Conservation (phyloP, 2,329 filamentous ascomycete species). For the Xylariaceae sp. region DNA sequence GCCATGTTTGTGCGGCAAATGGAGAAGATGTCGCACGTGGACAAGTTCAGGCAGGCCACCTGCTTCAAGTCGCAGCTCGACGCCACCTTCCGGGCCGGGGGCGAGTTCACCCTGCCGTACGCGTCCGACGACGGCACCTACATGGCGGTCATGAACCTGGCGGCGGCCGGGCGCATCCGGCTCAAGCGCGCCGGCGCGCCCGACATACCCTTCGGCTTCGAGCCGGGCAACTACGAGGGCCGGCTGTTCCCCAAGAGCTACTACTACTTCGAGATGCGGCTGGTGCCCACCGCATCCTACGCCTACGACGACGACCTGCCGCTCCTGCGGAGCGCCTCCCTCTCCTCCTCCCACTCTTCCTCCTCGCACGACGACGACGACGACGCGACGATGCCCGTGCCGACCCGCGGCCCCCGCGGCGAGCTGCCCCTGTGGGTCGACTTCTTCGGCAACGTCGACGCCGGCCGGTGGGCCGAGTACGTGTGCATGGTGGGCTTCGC, state of each 20-base stretch:
- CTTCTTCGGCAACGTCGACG: conserved; percentile 54
- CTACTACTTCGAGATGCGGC: conserved; percentile 55
- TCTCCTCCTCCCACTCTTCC: too few species aligned
- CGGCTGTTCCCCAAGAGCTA: conserved; percentile 59
- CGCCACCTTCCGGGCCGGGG: conserved; percentile 33
- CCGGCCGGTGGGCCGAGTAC: conserved; percentile 56
- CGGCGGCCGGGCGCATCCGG: conserved; percentile 48
- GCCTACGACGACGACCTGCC: conserved; percentile 44
- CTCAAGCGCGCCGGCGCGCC: conserved; percentile 49
- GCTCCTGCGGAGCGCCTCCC: conserved; percentile 30
- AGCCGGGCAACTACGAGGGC: conserved; percentile 63
- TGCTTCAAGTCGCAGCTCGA: conserved; percentile 56
- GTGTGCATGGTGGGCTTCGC: conserved; percentile 55
- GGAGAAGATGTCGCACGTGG: conserved; percentile 44
- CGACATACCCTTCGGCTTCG: conserved; percentile 61
- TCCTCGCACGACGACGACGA: too few species aligned
- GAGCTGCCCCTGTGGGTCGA: conserved; percentile 66
- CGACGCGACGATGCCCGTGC: conserved; percentile 32
- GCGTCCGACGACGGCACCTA: conserved; percentile 56
- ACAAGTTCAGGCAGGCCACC: conserved; percentile 51
- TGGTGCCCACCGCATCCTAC: conserved; percentile 52
- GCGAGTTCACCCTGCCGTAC: conserved; percentile 20
- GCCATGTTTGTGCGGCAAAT: conserved; percentile 51
- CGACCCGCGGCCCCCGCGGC: conserved; percentile 31
- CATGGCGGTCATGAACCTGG: conserved; percentile 60